phyloP scores from a whole-genome alignment of 1,139 yeast species.

The Blastobotrys buckinghamii region DNA sequence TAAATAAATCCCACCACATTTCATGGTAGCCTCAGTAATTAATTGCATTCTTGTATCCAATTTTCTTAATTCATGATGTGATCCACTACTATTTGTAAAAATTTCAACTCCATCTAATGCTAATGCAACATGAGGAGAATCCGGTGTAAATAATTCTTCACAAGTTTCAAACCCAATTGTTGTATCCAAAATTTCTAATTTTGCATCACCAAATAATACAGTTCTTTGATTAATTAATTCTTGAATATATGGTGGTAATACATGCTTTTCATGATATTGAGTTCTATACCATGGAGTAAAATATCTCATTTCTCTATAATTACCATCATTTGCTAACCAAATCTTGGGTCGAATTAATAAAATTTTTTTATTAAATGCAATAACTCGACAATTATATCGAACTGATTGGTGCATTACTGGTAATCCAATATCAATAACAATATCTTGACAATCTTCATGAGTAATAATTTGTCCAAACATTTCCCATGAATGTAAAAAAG shows the following conservation, averaged over 20 bases:
- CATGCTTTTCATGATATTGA: conserved; percentile 62
- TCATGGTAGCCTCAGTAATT: conserved; percentile 86
- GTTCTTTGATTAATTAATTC: conserved; percentile 47
- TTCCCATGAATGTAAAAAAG: conserved; percentile 91
- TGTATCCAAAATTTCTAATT: conserved; percentile 75
- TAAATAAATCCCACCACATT: conserved; percentile 92
- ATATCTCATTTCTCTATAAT: conserved; percentile 94
- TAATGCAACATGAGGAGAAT: conserved; percentile 89
- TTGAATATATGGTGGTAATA: conserved; percentile 60
- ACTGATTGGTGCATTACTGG: conserved; percentile 84
- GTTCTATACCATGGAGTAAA: conserved; percentile 92
- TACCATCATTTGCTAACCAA: conserved; percentile 94
- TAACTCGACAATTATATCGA: conserved; percentile 83
- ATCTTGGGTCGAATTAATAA: conserved; percentile 86
- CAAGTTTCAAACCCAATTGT: conserved; percentile 94
- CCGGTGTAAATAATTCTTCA: conserved; percentile 94
- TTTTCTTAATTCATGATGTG: conserved; percentile 92
- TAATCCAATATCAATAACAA: conserved; percentile 87
- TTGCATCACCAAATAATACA: conserved; percentile 87
- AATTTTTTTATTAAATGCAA: conserved; percentile 73
- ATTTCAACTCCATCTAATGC: conserved; percentile 95
- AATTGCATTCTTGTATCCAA: conserved; percentile 76
- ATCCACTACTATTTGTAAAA: conserved; percentile 90
- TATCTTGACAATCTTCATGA: conserved; percentile 62
- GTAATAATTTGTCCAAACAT: conserved; percentile 72